phyloP scores from a whole-genome alignment of 1,284 basidiomycete genomes.

The Trichosporon sp. region DNA sequence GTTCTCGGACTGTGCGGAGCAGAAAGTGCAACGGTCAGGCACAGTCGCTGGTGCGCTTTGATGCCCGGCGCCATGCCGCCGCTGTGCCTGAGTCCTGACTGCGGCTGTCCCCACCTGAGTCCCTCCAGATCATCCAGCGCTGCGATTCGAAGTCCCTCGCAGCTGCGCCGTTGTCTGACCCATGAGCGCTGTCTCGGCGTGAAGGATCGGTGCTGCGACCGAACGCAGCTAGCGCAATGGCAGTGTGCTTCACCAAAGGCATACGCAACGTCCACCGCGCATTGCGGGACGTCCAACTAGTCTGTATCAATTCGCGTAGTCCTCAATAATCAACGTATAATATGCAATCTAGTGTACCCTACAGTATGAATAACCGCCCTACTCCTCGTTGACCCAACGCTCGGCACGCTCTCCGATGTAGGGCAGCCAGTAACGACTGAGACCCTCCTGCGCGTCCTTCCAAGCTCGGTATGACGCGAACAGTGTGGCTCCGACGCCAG shows the following conservation, averaged over 20 bases:
- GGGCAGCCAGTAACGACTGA: slow-evolving; percentile 67
- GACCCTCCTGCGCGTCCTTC: slow-evolving; percentile 64
- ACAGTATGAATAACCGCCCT: slow-evolving; percentile 30
- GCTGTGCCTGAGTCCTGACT: slow-evolving; percentile 7
- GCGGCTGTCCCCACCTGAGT: not conserved
- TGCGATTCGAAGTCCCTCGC: not conserved
- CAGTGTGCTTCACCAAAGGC: not conserved
- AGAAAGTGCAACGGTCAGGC: slow-evolving; percentile 5
- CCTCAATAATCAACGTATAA: not conserved
- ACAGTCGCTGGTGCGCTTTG: slow-evolving; percentile 1
- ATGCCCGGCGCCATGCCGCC: slow-evolving; percentile 4
- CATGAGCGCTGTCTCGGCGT: not conserved
- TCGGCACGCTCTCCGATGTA: slow-evolving; percentile 71
- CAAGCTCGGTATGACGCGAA: slow-evolving; percentile 63
- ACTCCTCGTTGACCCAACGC: slow-evolving; percentile 72
- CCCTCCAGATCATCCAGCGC: too few species aligned
- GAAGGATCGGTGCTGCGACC: not conserved
- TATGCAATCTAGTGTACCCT: slow-evolving; percentile 10
- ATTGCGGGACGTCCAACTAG: too few species aligned
- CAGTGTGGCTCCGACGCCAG: slow-evolving; percentile 36
- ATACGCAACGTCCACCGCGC: not conserved
- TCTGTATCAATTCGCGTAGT: not conserved
- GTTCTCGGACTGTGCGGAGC: not conserved
- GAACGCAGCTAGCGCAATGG: too few species aligned
- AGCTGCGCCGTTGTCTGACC: not conserved